A percentile compares a stretch with the other conserved stretches of the same genome.
Evolutionary conservation across 108 stramenopile species (phyloP).

Genomic region (Discostella pseudostelligera): DNA sequence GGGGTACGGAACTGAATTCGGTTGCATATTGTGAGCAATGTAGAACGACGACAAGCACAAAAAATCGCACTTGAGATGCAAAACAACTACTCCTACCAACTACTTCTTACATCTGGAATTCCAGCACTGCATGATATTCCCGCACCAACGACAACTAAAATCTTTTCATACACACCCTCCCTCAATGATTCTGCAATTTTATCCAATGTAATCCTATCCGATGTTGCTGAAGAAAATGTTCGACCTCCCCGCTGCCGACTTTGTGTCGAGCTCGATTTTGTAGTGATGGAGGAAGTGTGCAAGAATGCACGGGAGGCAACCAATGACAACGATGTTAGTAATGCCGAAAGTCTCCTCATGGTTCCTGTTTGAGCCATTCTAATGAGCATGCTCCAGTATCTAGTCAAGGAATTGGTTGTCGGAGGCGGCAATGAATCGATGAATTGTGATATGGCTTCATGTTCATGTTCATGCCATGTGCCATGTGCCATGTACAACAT

Average conservation of each 20-base stretch:
- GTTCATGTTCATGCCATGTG: too few species aligned
- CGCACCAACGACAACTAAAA: constrained; percentile 36
- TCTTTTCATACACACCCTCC: constrained; percentile 13
- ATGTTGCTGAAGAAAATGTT: not conserved
- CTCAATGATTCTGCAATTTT: constrained; percentile 23
- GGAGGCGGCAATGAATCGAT: too few species aligned
- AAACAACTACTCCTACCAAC: not conserved
- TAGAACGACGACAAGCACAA: not conserved
- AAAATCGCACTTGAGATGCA: not conserved
- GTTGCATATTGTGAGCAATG: not conserved
- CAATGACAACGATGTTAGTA: constrained; percentile 8
- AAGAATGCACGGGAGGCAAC: not conserved
- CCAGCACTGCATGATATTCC: constrained; percentile 38
- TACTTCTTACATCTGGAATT: constrained; percentile 35
- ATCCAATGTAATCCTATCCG: constrained; percentile 21
- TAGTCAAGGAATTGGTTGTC: too few species aligned
- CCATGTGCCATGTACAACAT: too few species aligned
- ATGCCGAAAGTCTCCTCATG: constrained; percentile 9
- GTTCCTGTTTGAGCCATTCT: not conserved
- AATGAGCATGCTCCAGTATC: too few species aligned
- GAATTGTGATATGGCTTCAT: too few species aligned
- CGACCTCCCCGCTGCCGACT: too few species aligned
- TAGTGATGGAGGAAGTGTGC: not conserved
- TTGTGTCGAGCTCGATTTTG: too few species aligned
- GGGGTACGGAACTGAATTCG: constrained; percentile 23